A percentile compares a stretch with the other conserved stretches of the same genome.
Evolutionary conservation across 331 rosid genomes (phyloP).

Genomic region (Malus hybrid): DNA sequence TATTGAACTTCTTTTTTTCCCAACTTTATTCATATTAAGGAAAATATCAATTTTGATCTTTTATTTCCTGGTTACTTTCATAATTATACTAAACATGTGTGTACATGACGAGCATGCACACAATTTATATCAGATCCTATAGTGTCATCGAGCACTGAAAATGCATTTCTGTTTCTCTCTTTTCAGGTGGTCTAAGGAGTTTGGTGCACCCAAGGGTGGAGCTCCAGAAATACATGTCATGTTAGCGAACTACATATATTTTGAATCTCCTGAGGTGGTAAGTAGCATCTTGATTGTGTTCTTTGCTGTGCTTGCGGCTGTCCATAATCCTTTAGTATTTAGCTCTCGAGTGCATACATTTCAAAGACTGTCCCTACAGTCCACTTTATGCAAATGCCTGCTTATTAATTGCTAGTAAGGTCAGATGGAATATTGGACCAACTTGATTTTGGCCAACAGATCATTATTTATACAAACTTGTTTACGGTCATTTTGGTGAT

Average conservation of each 20-base stretch:
- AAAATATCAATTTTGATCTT: background rate
- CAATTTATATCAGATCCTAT: background rate
- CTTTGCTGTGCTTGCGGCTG: too few species aligned
- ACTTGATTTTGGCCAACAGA: slow-evolving; percentile 9
- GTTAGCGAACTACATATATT: slow-evolving; percentile 82
- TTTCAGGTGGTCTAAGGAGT: slow-evolving; percentile 88
- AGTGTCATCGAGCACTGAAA: slow-evolving; percentile 1
- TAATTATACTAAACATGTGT: background rate
- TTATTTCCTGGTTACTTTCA: background rate
- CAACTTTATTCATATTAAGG: background rate
- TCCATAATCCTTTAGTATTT: background rate
- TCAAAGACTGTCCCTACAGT: background rate
- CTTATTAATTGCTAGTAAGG: background rate
- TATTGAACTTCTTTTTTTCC: background rate
- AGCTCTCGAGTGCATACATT: background rate
- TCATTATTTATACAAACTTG: background rate
- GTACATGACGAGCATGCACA: background rate
- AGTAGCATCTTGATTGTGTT: slow-evolving; percentile 21
- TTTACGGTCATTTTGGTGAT: background rate
- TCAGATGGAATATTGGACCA: background rate
- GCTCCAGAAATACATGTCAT: slow-evolving; percentile 81
- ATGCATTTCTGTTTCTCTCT: background rate
- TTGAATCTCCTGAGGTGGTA: slow-evolving; percentile 95
- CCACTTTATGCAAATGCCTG: background rate
- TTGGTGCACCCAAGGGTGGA: slow-evolving; percentile 60